Conservation (phyloP, 2,329 filamentous ascomycete species). For the Emergomyces pasteurianus region DNA sequence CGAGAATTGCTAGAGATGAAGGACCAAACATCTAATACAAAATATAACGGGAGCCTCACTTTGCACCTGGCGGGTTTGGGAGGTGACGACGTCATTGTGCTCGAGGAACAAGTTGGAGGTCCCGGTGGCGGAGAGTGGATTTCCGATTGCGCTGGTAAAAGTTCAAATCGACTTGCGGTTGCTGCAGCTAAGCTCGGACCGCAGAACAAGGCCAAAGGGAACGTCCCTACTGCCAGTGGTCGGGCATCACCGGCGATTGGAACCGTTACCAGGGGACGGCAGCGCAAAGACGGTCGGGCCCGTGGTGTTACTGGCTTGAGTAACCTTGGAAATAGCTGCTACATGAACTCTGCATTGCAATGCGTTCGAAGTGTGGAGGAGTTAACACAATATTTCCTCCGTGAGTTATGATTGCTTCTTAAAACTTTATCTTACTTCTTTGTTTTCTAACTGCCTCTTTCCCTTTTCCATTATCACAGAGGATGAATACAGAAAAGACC, state of each 20-base stretch:
- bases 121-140: slow-evolving; percentile 44
- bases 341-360: slow-evolving; percentile 97
- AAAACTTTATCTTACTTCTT: neutral
- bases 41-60: slow-evolving; percentile 59
- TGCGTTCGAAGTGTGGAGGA: slow-evolving; percentile 91
- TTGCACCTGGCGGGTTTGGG: slow-evolving; percentile 56
- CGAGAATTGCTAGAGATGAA: slow-evolving; percentile 51
- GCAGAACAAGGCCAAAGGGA: slow-evolving; percentile 27
- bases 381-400: slow-evolving; percentile 80
- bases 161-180: slow-evolving; percentile 39
- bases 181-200: slow-evolving; percentile 26
- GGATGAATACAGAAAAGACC: slow-evolving; percentile 61
- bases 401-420: slow-evolving; percentile 22
- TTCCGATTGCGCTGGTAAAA: slow-evolving; percentile 36
- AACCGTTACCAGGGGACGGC: slow-evolving; percentile 57
- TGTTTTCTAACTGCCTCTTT: neutral
- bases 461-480: slow-evolving; percentile 22
- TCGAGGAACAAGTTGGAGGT: slow-evolving; percentile 62
- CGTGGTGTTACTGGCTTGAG: slow-evolving; percentile 69
- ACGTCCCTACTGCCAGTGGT: slow-evolving; percentile 41
- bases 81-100: slow-evolving; percentile 64
- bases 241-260: slow-evolving; percentile 52
- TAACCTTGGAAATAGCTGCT: slow-evolving; percentile 95
- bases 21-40: slow-evolving; percentile 60
- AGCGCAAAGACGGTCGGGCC: slow-evolving; percentile 55